phyloP scores from a whole-genome alignment of 176 grass and related monocot species.

The Avena insularis region DNA sequence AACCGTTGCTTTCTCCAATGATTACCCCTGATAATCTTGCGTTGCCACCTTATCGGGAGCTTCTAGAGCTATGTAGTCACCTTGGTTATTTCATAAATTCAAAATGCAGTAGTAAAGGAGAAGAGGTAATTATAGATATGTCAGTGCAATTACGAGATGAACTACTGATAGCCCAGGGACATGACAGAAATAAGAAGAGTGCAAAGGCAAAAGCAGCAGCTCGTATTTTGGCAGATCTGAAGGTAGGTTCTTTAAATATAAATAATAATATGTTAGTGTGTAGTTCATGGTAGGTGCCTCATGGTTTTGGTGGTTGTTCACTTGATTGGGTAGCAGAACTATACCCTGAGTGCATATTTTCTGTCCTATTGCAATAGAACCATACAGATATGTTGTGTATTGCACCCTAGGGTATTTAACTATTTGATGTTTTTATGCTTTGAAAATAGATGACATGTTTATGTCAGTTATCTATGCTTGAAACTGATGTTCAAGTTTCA shows the following conservation, averaged over 20 bases:
- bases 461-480: conserved; percentile 14
- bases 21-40: conserved; percentile 91
- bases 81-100: conserved; percentile 79
- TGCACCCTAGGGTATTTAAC: not conserved
- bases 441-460: conserved; percentile 29
- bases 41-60: conserved; percentile 79
- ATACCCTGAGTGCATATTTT: conserved; percentile 31
- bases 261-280: conserved; percentile 14
- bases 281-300: not conserved
- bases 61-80: conserved; percentile 80
- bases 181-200: conserved; percentile 69
- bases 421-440: not conserved
- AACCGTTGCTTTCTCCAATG: conserved; percentile 77
- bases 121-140: conserved; percentile 70
- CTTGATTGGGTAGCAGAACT: conserved; percentile 34
- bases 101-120: conserved; percentile 64
- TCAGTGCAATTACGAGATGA: conserved; percentile 78
- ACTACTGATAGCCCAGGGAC: conserved; percentile 60
- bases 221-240: conserved; percentile 75
- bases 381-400: not conserved
- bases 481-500: conserved; percentile 28
- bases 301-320: not conserved
- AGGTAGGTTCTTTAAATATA: conserved; percentile 53
- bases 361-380: conserved; percentile 22
- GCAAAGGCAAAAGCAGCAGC: conserved; percentile 85